Evolutionary conservation across 768 basidiomycete genomes (phyloP), one percentile per base, ranked within the genome.

Genomic region (Tylopilus rubrobrunneus): DNA sequence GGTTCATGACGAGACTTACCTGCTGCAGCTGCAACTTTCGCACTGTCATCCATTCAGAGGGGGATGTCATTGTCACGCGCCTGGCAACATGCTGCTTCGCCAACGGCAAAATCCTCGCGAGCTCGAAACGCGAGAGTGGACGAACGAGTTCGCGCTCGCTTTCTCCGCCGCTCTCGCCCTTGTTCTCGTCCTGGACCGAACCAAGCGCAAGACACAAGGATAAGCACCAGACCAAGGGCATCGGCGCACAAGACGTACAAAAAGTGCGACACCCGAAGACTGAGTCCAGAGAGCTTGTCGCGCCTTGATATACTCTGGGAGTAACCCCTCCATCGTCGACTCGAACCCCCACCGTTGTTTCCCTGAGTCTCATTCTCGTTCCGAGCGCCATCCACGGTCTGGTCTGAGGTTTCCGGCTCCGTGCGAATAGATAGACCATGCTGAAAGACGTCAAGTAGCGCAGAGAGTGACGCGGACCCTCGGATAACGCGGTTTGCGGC

Each of bases 1-100:
- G 19, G 9, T 7, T 7, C 23, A 44, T 7, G 23, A 2, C 10
- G n/a, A 28, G 3, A 31, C 65, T 0, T 51, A 70, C 68, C 43
- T 72, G 74, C 33, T 67, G 67, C 14, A 84, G 50, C 61, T 77
- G 78, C 44, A 83, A 68, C 58, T 77, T 82, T 44, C 79, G 73
- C 47, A 72, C 41, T 27, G 66, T 56, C 27, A 80, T 67, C 21
- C 66, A 65, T 41, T 77, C 71, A 5, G 61, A 57, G 40, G 66
- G 49, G 14, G 69, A 65, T 11, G 31, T 31, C 31, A 31, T 31
- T 11, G 31, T 31, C 31, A 31, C 10, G 31, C 31, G 31, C 31
- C 31, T 11, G 7, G 31, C 31, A 4, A 31, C 31, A 11, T 31
- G 10, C 31, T 31, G 31, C 31, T 52, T 62, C 5, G 58, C 57